phyloP scores from a whole-genome alignment of 2,329 filamentous ascomycete species.

The Stemphylium lycopersici region DNA sequence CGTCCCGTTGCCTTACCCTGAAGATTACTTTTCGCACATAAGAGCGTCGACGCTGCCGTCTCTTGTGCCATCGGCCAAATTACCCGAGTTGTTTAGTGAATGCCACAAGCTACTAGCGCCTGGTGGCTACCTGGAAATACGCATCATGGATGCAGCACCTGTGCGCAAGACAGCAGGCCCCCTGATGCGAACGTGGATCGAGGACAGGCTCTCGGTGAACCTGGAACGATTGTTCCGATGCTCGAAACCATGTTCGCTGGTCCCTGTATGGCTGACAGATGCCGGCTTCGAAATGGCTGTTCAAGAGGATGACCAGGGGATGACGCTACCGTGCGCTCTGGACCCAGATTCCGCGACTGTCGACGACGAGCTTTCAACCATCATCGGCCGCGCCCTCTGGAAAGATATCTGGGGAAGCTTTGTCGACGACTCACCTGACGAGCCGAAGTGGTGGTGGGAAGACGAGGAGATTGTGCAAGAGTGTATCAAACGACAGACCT shows the following conservation, averaged over 20 bases:
- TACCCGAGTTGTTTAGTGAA: constrained; percentile 62
- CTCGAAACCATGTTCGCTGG: constrained; percentile 62
- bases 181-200: constrained; percentile 65
- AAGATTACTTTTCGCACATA: constrained; percentile 44
- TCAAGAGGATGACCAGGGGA: constrained; percentile 27
- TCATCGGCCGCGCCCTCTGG: constrained; percentile 47
- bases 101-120: constrained; percentile 63
- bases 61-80: constrained; percentile 61
- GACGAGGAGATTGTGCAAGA: constrained; percentile 46
- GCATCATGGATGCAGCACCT: constrained; percentile 68
- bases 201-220: constrained; percentile 65
- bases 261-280: constrained; percentile 65
- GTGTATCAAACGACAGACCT: constrained; percentile 43
- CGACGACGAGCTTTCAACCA: constrained; percentile 40
- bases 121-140: constrained; percentile 64
- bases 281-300: constrained; percentile 54
- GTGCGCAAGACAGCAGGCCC: constrained; percentile 63
- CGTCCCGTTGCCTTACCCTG: constrained; percentile 59
- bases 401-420: constrained; percentile 47
- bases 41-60: constrained; percentile 60
- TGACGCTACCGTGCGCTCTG: constrained; percentile 42
- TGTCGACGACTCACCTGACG: constrained; percentile 38
- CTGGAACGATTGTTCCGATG: constrained; percentile 66
- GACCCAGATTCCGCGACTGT: constrained; percentile 26
- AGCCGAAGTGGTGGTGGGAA: constrained; percentile 50